Base-by-base conservation (phyloP, 805 yeast genomes). In the Pichia deserticola region DNA sequence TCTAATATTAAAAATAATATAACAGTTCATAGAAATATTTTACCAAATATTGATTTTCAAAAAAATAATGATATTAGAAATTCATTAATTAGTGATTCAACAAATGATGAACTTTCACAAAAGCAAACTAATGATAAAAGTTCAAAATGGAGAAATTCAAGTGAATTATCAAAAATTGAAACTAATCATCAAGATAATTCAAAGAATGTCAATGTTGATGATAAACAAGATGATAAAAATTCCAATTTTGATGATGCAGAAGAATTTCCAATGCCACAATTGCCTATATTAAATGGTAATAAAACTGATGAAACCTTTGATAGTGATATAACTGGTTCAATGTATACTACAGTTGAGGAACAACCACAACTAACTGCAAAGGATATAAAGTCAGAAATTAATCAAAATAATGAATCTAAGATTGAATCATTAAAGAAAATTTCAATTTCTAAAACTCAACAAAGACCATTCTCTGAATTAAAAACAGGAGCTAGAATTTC, bases 231-330 rank as follows among this genome's bases (percentile, higher is more conserved):
- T 40, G 51, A 39, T 34, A 28, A 42, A 5, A 30, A 44, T 44
- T 61, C 66, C 5, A 45, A 58, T 9, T 65, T 61, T 52, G 66
- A 57, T 1, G 68, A 65, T 48, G 63, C 63, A 2, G 63, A 58
- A 28, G 63, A 59, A 33, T 54, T 54, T n/a, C 29, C 42, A 4
- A n/a, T 28, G 5, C 43, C 52, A 36, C 42, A 44, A 8, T 28
- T 40, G 33, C 41, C 46, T 7, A 20, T 20, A 20, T 20, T 20
- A 20, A 20, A 20, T 20, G 20, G 20, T 20, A 52, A 53, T 2
- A 34, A 38, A 5, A 49, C 47, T 34, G 52, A 53, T 28, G 54
- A 52, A 34, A 40, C 47, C 11, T 36, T 40, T 28, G 52, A 49
- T 15, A 43, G 42, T 9, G 48, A 50, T 34, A 47, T 50, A 3